Percentiles rank a stretch among this genome's conserved stretches.
phyloP scores from a whole-genome alignment of 2,329 filamentous ascomycete species.

The Mollisia scopiformis region DNA sequence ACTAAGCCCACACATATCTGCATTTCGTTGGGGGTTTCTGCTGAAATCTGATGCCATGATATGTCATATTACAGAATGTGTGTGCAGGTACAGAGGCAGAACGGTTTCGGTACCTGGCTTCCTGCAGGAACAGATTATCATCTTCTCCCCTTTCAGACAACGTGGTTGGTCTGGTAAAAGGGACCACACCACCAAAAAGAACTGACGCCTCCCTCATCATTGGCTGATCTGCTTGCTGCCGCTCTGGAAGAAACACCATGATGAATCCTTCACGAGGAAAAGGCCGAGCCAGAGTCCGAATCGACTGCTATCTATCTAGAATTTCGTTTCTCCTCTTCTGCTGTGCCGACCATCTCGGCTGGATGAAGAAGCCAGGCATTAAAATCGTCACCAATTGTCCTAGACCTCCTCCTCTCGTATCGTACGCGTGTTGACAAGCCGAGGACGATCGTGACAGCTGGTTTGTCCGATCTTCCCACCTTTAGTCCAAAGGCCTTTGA shows the following conservation, averaged over 20 bases:
- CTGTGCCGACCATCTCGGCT: too few relatives aligned
- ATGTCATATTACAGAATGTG: constrained; percentile 16
- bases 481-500: neutral
- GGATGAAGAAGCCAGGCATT: neutral
- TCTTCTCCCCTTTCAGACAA: neutral
- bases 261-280: too few relatives aligned
- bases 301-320: too few relatives aligned
- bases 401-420: too few relatives aligned
- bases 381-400: neutral
- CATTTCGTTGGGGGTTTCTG: constrained; percentile 5
- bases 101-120: constrained; percentile 18
- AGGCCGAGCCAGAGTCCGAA: too few relatives aligned
- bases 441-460: neutral
- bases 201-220: neutral
- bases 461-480: neutral
- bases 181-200: neutral
- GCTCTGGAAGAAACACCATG: too few relatives aligned
- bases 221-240: too few relatives aligned
- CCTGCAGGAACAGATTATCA: constrained; percentile 26
- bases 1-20: constrained; percentile 10
- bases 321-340: neutral
- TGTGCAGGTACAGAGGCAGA: constrained; percentile 15
- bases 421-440: too few relatives aligned
- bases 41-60: constrained; percentile 11
- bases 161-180: constrained; percentile 4